phyloP scores from a whole-genome alignment of 805 yeast species.

The Ogataea pignaliae region DNA sequence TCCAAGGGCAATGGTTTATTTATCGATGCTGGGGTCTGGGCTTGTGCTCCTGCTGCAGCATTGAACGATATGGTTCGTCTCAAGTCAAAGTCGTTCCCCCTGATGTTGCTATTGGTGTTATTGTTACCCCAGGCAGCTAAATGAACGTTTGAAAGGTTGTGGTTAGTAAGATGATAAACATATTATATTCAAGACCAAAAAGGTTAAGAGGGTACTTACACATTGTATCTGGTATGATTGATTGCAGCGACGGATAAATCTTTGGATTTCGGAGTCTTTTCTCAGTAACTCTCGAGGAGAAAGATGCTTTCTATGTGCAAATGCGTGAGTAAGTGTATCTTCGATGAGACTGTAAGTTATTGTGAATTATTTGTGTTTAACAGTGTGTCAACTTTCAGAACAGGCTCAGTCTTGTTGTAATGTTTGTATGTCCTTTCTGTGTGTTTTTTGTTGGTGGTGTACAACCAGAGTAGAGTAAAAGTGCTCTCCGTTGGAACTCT shows the following conservation, averaged over 20 bases:
- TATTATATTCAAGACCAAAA: not conserved
- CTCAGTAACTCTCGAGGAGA: not conserved
- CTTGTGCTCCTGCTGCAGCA: constrained; percentile 9
- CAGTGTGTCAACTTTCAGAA: no score
- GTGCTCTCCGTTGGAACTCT: no score
- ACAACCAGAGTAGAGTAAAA: no score
- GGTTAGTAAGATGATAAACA: not conserved
- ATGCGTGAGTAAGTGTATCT: no score
- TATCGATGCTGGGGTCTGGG: constrained; percentile 4
- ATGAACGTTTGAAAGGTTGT: not conserved
- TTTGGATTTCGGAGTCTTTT: not conserved
- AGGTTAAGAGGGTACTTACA: constrained; percentile 1
- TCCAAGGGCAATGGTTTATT: constrained; percentile 4
- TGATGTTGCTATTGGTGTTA: not conserved
- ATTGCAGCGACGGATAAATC: not conserved
- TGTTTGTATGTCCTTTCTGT: no score
- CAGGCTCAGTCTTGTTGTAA: no score
- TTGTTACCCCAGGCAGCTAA: constrained; percentile 24
- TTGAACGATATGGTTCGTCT: constrained; percentile 11
- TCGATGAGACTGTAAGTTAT: no score
- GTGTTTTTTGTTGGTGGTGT: no score
- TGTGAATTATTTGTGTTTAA: no score
- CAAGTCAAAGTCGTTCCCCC: constrained; percentile 9
- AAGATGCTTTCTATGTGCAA: no score
- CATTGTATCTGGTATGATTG: constrained; percentile 1